Evolutionary conservation across 768 basidiomycete species (phyloP), one percentile per base, ranked within the genome.

Genomic region (Phlebiopsis gigantea): DNA sequence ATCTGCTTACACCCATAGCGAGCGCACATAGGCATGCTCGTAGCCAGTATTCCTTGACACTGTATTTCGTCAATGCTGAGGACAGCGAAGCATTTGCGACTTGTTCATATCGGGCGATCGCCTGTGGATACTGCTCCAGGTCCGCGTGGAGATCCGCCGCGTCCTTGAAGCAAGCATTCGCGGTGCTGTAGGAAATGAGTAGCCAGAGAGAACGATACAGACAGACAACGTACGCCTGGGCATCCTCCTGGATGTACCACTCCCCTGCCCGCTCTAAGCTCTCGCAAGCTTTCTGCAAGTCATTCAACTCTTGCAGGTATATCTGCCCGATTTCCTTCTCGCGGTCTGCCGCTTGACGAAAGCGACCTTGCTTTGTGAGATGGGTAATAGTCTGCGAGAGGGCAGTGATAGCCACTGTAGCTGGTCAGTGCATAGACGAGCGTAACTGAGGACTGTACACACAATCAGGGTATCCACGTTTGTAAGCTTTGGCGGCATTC

Each of bases 241-340:
- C 94, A 75, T 98, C 97, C 72, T 99, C 97, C 65, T 93, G 88
- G n/a, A 85, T 79, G 75, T 99, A 98, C 93, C 96, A 96, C 42
- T 99, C 94, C 24, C 87, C 96, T 12, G 97, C 97, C 48, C 88
- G 78, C 67, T 87, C 88, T 64, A 85, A 93, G 72, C 91, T 93
- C 57, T 98, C 93, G 66, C 92, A 91, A 53, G 94, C 94, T 64
- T 85, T 88, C 14, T 81, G 80, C 29, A 95, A 74, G 70, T 97
- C 90, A 63, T 84, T 77, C 43, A 77, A 73, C 62, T 93, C 90
- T 60, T 90, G 85, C n/a, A 93, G 80, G 72, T 93, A 87, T 60
- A 98, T 93, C 68, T 92, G 87, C 2, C 86, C 97, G 62, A 98
- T 95, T 75, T 98, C 90, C 73, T 96, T 98, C 79, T 98, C 93